phyloP scores from a whole-genome alignment of 1,139 yeast species.

The Diutina siamensis region DNA sequence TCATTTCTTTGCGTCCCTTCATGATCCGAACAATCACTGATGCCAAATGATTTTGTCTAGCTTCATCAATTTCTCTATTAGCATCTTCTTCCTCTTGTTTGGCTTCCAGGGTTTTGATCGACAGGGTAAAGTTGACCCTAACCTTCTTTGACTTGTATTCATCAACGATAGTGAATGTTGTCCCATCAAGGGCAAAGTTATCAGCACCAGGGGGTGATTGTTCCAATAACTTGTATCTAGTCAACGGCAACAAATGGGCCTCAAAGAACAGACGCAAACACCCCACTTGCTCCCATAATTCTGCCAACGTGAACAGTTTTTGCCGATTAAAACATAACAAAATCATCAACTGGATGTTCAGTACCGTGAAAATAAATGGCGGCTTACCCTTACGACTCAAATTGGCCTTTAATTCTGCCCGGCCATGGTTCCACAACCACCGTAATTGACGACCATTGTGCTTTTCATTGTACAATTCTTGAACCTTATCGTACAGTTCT shows the following conservation, averaged over 20 bases:
- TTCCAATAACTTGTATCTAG: slow-evolving; percentile 64
- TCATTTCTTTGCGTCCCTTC: slow-evolving; percentile 80
- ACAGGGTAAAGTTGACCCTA: slow-evolving; percentile 75
- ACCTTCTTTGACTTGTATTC: slow-evolving; percentile 82
- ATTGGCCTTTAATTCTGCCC: slow-evolving; percentile 88
- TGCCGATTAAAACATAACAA: slow-evolving; percentile 66
- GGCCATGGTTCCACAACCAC: slow-evolving; percentile 94
- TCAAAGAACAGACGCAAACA: slow-evolving; percentile 56
- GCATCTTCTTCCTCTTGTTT: slow-evolving; percentile 69
- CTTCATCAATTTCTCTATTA: slow-evolving; percentile 75
- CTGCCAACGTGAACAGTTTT: slow-evolving; percentile 46
- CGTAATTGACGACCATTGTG: slow-evolving; percentile 84
- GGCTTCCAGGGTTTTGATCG: slow-evolving; percentile 66
- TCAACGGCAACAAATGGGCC: slow-evolving; percentile 66
- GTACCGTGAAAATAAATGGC: slow-evolving; percentile 71
- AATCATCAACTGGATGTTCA: slow-evolving; percentile 80
- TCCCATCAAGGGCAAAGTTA: slow-evolving; percentile 12
- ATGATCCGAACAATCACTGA: slow-evolving; percentile 94
- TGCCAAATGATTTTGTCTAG: slow-evolving; percentile 74
- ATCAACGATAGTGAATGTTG: slow-evolving; percentile 58
- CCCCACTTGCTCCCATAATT: slow-evolving; percentile 58
- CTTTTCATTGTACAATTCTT: slow-evolving; percentile 55
- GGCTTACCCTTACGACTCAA: slow-evolving; percentile 74
- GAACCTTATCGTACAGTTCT: slow-evolving; percentile 55
- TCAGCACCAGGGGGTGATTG: slow-evolving; percentile 52